Evolutionary conservation across 2,329 filamentous ascomycete genomes (phyloP).

Genomic region (Stagonosporopsis rhizophila): DNA sequence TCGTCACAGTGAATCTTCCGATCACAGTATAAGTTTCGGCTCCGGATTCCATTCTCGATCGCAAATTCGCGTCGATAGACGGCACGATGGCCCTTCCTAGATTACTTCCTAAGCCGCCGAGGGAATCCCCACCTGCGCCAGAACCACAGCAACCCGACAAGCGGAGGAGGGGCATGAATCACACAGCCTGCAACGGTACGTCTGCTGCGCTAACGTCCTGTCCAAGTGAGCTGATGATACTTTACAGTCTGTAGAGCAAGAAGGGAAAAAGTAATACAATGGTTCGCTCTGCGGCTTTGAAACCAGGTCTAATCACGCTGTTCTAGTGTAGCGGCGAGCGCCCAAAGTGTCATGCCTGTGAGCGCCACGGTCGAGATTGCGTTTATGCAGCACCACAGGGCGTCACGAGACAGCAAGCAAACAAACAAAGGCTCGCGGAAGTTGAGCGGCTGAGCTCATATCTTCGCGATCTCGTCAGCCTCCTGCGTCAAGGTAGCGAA

Average conservation of each 20-base stretch:
- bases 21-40: neutral
- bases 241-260: neutral
- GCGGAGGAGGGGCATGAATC: neutral
- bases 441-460: neutral
- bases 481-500: conserved; percentile 1
- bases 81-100: neutral
- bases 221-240: neutral
- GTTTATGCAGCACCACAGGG: neutral
- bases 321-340: conserved; percentile 3
- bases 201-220: neutral
- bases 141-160: neutral
- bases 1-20: neutral
- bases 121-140: neutral
- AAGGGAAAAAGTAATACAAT: neutral
- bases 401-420: conserved; percentile 3
- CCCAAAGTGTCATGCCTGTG: neutral
- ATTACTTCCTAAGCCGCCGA: neutral
- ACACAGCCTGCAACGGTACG: conserved; percentile 5
- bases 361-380: neutral
- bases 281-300: neutral
- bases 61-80: neutral
- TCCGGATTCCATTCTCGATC: neutral
- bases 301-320: neutral
- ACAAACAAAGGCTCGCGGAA: neutral
- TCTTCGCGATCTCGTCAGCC: neutral